Percentiles rank a stretch among this genome's conserved stretches.
These are phyloP conservation scores for Lodderomyces beijingensis DNA, from an alignment of 1,139 yeast species.

Conservation along the genomic window DNA sequence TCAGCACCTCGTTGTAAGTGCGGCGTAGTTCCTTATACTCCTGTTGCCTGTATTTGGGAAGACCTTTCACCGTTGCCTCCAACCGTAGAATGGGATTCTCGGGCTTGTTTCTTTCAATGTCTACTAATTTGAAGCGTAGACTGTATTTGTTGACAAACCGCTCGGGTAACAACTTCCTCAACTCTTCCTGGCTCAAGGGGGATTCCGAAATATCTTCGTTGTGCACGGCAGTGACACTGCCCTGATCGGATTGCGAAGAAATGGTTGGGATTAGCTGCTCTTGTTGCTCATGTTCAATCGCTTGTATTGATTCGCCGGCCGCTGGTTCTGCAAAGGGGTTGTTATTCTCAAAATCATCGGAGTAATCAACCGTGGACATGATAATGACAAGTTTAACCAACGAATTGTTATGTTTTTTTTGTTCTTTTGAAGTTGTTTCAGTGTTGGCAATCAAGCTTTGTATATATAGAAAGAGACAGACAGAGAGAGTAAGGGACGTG, in stretches of 20 bases:
- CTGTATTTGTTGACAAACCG: conserved; percentile 35
- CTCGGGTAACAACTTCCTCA: conserved; percentile 49
- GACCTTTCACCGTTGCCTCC: conserved; percentile 40
- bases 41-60: conserved; percentile 73
- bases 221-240: neutral
- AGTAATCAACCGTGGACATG: conserved; percentile 40
- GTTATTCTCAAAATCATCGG: conserved; percentile 63
- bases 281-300: conserved; percentile 1
- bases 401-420: no score
- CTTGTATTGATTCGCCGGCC: conserved; percentile 5
- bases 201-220: neutral
- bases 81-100: conserved; percentile 45
- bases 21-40: conserved; percentile 73
- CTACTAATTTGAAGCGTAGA: conserved; percentile 25
- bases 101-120: conserved; percentile 37
- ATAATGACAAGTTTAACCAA: neutral
- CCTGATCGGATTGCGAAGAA: conserved; percentile 2
- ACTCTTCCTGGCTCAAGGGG: conserved; percentile 23
- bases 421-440: no score
- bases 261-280: conserved; percentile 5
- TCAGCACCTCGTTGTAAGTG: conserved; percentile 71
- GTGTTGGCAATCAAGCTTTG: no score
- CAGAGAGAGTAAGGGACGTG: no score
- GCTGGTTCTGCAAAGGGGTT: conserved; percentile 52
- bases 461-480: no score